Percentiles rank a stretch among this genome's conserved stretches.
phyloP scores from a whole-genome alignment of 1,284 basidiomycete genomes.

The Bjerkandera adusta region DNA sequence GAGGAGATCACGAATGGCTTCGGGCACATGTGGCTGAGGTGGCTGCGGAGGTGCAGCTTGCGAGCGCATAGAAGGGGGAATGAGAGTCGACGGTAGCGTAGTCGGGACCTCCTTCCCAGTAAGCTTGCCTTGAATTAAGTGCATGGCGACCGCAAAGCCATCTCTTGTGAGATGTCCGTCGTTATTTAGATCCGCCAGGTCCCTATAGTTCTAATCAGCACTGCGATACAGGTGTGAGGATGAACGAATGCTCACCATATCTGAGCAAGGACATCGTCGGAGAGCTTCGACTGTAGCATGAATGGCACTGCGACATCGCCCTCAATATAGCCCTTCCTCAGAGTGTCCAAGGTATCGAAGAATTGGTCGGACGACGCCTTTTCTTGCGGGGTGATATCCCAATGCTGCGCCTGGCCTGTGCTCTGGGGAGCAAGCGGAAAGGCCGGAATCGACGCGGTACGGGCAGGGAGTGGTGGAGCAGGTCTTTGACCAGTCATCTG shows the following conservation, averaged over 20 bases:
- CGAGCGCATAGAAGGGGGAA: constrained; percentile 78
- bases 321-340: constrained; percentile 81
- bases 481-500: constrained; percentile 48
- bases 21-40: constrained; percentile 35
- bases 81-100: constrained; percentile 67
- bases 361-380: constrained; percentile 81
- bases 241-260: constrained; percentile 71
- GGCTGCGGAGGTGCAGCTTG: constrained; percentile 25
- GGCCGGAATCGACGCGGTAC: constrained; percentile 29
- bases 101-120: constrained; percentile 82
- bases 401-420: constrained; percentile 39
- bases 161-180: constrained; percentile 88
- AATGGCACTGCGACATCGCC: constrained; percentile 96
- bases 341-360: constrained; percentile 83
- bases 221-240: constrained; percentile 7
- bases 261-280: constrained; percentile 83
- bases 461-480: constrained; percentile 44
- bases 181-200: constrained; percentile 89
- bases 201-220: constrained; percentile 51
- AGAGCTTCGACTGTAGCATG: constrained; percentile 89
- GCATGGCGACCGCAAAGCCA: constrained; percentile 96
- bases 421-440: constrained; percentile 24
- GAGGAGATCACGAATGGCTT: constrained; percentile 41
- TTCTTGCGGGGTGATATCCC: constrained; percentile 87
- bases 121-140: constrained; percentile 89